phyloP scores from a whole-genome alignment of 2,329 filamentous ascomycete genomes.

The Phialocephala sp. region DNA sequence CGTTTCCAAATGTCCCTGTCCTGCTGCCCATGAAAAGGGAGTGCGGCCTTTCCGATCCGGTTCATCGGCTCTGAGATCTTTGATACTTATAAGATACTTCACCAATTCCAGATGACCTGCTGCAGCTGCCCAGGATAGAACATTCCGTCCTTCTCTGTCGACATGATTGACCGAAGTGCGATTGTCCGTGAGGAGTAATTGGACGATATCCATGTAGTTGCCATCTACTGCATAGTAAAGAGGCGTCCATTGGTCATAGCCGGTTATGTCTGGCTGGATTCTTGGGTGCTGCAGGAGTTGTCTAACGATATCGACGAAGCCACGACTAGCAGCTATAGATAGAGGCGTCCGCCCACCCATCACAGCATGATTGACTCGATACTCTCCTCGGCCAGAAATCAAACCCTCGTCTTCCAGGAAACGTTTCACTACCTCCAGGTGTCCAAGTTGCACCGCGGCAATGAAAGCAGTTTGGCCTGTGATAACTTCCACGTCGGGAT shows the following conservation, averaged over 20 bases:
- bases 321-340: constrained; percentile 44
- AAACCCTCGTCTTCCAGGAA: constrained; percentile 38
- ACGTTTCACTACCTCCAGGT: constrained; percentile 37
- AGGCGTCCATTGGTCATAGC: constrained; percentile 41
- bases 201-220: constrained; percentile 37
- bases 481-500: constrained; percentile 31
- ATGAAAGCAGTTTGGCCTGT: constrained; percentile 41
- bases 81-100: constrained; percentile 36
- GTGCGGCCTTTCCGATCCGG: constrained; percentile 42
- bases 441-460: constrained; percentile 40
- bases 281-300: constrained; percentile 33
- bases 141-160: constrained; percentile 43
- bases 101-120: constrained; percentile 39
- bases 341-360: constrained; percentile 42
- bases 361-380: constrained; percentile 36
- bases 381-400: constrained; percentile 6
- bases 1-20: constrained; percentile 36
- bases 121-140: constrained; percentile 45
- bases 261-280: constrained; percentile 36
- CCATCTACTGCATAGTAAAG: constrained; percentile 43
- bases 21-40: constrained; percentile 44
- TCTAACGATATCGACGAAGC: constrained; percentile 42
- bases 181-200: constrained; percentile 34
- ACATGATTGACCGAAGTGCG: constrained; percentile 42
- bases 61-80: constrained; percentile 39